phyloP scores from a whole-genome alignment of 1,284 basidiomycete genomes.

The Heterobasidion annosum region DNA sequence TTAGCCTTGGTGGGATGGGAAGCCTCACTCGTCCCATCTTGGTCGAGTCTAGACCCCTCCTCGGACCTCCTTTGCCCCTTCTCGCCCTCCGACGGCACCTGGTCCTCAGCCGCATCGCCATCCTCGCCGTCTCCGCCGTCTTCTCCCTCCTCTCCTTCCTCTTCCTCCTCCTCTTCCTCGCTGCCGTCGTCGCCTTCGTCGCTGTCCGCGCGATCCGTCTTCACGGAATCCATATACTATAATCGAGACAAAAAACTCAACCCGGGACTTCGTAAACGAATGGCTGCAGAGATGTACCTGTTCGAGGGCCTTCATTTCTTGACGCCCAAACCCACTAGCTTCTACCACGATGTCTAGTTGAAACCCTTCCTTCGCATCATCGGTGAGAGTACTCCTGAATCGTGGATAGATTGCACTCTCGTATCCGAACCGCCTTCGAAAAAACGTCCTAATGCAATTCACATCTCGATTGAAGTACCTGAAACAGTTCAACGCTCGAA shows the following conservation, averaged over 20 bases:
- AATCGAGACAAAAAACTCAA: constrained; percentile 4
- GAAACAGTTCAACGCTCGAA: constrained; percentile 9
- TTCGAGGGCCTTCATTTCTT: constrained; percentile 76
- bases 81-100: background rate
- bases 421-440: constrained; percentile 87
- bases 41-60: background rate
- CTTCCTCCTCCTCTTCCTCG: constrained; percentile 23
- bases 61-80: background rate
- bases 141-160: constrained; percentile 22
- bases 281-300: constrained; percentile 42
- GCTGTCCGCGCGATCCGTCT: constrained; percentile 23
- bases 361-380: constrained; percentile 38
- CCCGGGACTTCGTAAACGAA: background rate
- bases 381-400: constrained; percentile 57
- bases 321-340: constrained; percentile 85
- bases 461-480: constrained; percentile 99
- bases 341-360: constrained; percentile 83
- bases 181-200: constrained; percentile 26
- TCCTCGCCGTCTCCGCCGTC: constrained; percentile 13
- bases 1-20: background rate
- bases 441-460: constrained; percentile 92
- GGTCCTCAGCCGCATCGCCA: background rate
- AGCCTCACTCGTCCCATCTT: background rate
- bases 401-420: constrained; percentile 85
- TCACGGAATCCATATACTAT: constrained; percentile 62